Evolutionary conservation across 2,329 filamentous ascomycete genomes (phyloP).

Genomic region (Pseudogymnoascus sp.): DNA sequence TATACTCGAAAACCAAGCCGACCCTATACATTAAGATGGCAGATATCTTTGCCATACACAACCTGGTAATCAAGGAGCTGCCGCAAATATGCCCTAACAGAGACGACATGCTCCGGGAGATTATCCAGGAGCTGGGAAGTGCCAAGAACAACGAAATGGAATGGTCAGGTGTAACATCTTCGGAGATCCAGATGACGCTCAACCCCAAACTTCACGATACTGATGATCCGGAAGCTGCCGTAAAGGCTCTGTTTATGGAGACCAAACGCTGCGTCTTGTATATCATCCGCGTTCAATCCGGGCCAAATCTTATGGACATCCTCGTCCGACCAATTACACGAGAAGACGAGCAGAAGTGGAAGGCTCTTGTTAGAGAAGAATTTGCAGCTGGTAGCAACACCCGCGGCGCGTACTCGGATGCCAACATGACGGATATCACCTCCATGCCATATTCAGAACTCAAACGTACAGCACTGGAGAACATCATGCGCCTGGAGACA

Average conservation of each 20-base stretch:
- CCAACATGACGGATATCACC: slow-evolving; percentile 82
- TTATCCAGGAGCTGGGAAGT: slow-evolving; percentile 87
- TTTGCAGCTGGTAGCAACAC: slow-evolving; percentile 61
- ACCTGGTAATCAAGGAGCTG: slow-evolving; percentile 73
- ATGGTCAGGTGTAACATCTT: slow-evolving; percentile 73
- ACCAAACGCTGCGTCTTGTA: slow-evolving; percentile 96
- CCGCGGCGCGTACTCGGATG: slow-evolving; percentile 81
- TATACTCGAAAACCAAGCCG: slow-evolving; percentile 92
- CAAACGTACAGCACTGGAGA: slow-evolving; percentile 88
- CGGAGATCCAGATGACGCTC: slow-evolving; percentile 81
- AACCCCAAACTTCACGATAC: slow-evolving; percentile 84
- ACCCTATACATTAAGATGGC: slow-evolving; percentile 99
- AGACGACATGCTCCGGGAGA: slow-evolving; percentile 84
- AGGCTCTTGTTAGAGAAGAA: slow-evolving; percentile 72
- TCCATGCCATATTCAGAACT: slow-evolving; percentile 84
- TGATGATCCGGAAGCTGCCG: slow-evolving; percentile 85
- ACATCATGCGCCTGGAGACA: slow-evolving; percentile 76
- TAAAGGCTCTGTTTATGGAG: slow-evolving; percentile 94
- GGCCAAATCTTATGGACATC: slow-evolving; percentile 87
- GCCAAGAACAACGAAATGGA: slow-evolving; percentile 96
- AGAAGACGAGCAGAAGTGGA: slow-evolving; percentile 89
- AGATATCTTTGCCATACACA: slow-evolving; percentile 95
- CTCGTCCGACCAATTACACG: slow-evolving; percentile 79
- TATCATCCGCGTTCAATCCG: slow-evolving; percentile 93
- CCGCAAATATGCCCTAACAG: slow-evolving; percentile 67